Base-by-base conservation (phyloP, 768 basidiomycete genomes). In the Polyporus arcularius region DNA sequence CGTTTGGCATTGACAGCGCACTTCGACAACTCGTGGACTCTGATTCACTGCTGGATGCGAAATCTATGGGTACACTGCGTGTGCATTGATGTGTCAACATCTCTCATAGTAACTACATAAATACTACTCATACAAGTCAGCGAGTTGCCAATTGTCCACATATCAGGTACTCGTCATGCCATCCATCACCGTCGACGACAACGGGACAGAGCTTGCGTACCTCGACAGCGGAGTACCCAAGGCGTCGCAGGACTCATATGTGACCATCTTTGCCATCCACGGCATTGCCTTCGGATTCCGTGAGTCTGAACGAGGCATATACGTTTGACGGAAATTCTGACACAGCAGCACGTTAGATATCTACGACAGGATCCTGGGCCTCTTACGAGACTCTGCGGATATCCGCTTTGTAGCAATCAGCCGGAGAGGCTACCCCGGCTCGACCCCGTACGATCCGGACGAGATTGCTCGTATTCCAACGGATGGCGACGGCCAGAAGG, bases 381-480 rank as follows among this genome's bases (percentile, higher is more conserved):
- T 40, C 28, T 64, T 69, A 1, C 40, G 42, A 14, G n/a, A 52
- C n/a, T 16, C 60, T 28, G 6, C 46, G 14, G 58, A 61, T 5
- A 40, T 71, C 9, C 68, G 72, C 4, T 45, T 73, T 11, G 63
- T 73, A 14, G 46, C 55, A 2, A 46, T 69, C 43, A 71, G 63
- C 42, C 57, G 64, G 10, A 65, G 72, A 8, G 69, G 68, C 41
- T 71, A 70, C 43, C 67, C 65, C 0, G 66, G 70, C 5, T 71
- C 71, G 9, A 62, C 70, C 10, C 66, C 67, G 2, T 56, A 63
- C 57, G 35, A 63, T 7, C n/a, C 49, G 4, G 57, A 51, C 38
- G 70, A 71, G 12, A 28, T 62, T 4, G 38, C 9, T 14, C 21
- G 21, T 8, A 38, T 66, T 4, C 9, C 53, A 14, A 35, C 46